A percentile compares a stretch with the other conserved stretches of the same genome.
Conservation (phyloP, 73 alveolate species). For the Stentor roeselii region DNA sequence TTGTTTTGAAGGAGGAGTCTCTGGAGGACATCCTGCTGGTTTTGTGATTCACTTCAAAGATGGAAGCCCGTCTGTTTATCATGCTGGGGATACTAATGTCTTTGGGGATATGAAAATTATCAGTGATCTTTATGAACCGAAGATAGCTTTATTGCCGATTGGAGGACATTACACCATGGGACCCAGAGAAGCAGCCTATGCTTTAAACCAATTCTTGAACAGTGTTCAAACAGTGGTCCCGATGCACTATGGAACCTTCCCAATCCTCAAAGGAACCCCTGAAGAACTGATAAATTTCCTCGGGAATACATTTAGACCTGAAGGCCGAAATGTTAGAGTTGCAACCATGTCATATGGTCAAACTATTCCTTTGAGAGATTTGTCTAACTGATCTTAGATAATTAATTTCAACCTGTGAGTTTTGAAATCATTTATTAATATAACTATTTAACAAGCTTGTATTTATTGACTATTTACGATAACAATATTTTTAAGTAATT, state of each 20-base stretch:
- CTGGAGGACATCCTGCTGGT: slow-evolving; percentile 56
- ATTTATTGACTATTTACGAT: too few relatives aligned
- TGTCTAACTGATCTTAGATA: not conserved
- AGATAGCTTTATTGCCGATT: slow-evolving; percentile 41
- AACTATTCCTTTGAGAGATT: not conserved
- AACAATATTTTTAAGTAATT: too few relatives aligned
- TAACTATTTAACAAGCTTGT: too few relatives aligned
- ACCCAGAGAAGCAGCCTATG: slow-evolving; percentile 71
- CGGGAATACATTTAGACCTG: slow-evolving; percentile 22
- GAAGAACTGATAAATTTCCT: slow-evolving; percentile 40
- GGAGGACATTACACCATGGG: slow-evolving; percentile 73
- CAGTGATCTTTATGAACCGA: slow-evolving; percentile 45
- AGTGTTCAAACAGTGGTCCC: slow-evolving; percentile 44
- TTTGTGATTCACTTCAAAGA: slow-evolving; percentile 36
- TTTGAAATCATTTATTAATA: too few relatives aligned
- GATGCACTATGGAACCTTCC: slow-evolving; percentile 69
- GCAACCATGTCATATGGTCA: not conserved
- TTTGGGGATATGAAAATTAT: slow-evolving; percentile 52
- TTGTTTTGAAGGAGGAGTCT: slow-evolving; percentile 41
- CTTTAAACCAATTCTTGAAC: slow-evolving; percentile 34
- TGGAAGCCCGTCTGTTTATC: slow-evolving; percentile 40
- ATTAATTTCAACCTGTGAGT: not conserved
- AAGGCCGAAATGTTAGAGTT: not conserved
- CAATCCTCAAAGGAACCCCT: slow-evolving; percentile 51
- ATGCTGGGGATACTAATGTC: slow-evolving; percentile 66